Base-by-base conservation (phyloP, 2,329 filamentous ascomycete genomes). In the Dactylellina cionopaga region DNA sequence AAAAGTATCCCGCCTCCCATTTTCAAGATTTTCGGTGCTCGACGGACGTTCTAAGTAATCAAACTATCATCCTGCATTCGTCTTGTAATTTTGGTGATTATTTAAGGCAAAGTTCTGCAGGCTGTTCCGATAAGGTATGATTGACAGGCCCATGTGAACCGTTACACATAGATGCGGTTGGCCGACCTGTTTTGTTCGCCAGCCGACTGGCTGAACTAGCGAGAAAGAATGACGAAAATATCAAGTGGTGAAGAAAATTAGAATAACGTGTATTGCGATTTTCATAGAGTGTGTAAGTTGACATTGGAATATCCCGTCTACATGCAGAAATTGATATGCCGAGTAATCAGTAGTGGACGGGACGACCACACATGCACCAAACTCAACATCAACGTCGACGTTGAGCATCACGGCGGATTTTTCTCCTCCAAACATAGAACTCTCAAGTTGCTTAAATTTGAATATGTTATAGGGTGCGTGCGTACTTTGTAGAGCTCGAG, bases 111-210 rank as follows among this genome's bases (percentile, higher is more conserved):
- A 44, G 29, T 17, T 2, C 19, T 39, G 46, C 33, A 63, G 22
- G 15, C 35, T 27, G 56, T 63, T 64, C 49, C 65, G 56, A 63
- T 70, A 37, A 39, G 56, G 56, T 19, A 64, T 24, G 58, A 71
- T 71, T 49, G 33, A 46, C 66, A 71, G 43, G 52, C 31, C 65
- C 47, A 59, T 64, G 66, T 52, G 56, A 71, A 51, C 66, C 43
- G 66, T 63, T 63, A 44, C 56, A 63, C 56, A 63, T 49, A 70
- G 46, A 43, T 49, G 55, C 49, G 56, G 47, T 37, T 31, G 55
- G 55, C 56, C 51, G 51, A 54, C 15, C 17, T 31, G 15, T 22
- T 56, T 44, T 29, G 19, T 47, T 47, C 37, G 35, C 19, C 41
- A 47, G 27, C 51, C 41, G 25, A 22, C 44, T 44, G 33, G 39